These are phyloP conservation scores for Cercospora janseana DNA, from an alignment of 2,329 filamentous ascomycete genomes.

Conservation along the genomic window DNA sequence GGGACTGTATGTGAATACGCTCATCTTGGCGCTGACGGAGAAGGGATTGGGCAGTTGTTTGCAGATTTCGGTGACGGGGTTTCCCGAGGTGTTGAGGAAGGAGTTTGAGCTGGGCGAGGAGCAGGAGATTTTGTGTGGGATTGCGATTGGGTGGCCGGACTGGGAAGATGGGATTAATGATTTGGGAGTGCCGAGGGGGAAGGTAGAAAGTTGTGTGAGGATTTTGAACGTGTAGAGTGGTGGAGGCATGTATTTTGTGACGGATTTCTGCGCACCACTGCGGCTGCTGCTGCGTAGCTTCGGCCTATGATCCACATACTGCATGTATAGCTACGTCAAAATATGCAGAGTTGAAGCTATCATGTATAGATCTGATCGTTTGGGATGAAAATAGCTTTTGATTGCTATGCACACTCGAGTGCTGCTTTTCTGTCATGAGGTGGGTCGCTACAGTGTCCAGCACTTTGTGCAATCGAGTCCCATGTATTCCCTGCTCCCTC, in stretches of 20 bases:
- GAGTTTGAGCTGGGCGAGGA: conserved; percentile 25
- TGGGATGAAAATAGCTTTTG: too few species aligned
- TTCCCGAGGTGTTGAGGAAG: conserved; percentile 27
- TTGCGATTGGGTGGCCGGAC: conserved; percentile 29
- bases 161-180: conserved; percentile 13
- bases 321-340: too few species aligned
- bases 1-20: conserved; percentile 31
- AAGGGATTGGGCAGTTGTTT: conserved; percentile 28
- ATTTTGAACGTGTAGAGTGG: conserved; percentile 11
- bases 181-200: conserved; percentile 14
- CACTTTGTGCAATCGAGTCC: neutral
- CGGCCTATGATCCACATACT: too few species aligned
- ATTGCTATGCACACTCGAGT: neutral
- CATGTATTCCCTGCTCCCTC: neutral
- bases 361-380: too few species aligned
- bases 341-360: too few species aligned
- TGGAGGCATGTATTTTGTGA: too few species aligned
- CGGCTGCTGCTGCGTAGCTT: too few species aligned
- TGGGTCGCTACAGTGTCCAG: neutral
- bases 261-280: too few species aligned
- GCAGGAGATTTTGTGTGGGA: conserved; percentile 26
- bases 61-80: conserved; percentile 28
- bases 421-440: neutral
- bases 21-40: conserved; percentile 28
- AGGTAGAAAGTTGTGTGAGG: conserved; percentile 15